Evolutionary conservation across 306 rosid species (phyloP).

Genomic region (Notholithocarpus densiflorus): DNA sequence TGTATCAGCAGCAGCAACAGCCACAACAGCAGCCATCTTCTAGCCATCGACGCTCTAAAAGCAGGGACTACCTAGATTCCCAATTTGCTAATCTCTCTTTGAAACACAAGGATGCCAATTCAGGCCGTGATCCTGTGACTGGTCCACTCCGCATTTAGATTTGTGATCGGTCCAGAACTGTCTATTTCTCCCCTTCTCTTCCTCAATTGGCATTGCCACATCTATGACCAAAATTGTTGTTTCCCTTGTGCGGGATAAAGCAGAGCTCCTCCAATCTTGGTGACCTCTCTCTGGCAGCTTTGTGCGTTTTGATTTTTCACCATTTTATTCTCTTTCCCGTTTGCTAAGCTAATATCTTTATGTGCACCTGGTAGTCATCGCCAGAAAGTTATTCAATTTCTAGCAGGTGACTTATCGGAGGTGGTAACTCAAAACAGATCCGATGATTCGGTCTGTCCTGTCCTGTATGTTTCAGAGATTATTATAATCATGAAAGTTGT

Average conservation of each 20-base stretch:
- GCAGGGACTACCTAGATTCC: constrained; percentile 83
- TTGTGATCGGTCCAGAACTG: constrained; percentile 30
- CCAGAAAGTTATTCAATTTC: constrained; percentile 46
- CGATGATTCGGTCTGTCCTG: constrained; percentile 13
- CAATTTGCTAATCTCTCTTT: constrained; percentile 83
- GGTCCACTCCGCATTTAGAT: constrained; percentile 73
- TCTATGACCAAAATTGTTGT: constrained; percentile 35
- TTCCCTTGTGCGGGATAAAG: constrained; percentile 52
- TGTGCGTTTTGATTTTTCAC: constrained; percentile 36
- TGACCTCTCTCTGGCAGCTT: constrained; percentile 43
- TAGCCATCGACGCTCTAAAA: constrained; percentile 73
- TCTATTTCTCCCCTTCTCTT: constrained; percentile 33
- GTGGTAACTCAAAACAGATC: constrained; percentile 65
- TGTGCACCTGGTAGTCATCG: constrained; percentile 88
- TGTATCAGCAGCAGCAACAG: constrained; percentile 68
- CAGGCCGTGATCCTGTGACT: constrained; percentile 65
- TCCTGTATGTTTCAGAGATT: constrained; percentile 19
- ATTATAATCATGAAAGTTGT: constrained; percentile 31
- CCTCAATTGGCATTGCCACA: constrained; percentile 25
- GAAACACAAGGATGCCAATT: constrained; percentile 73
- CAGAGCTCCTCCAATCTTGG: constrained; percentile 44
- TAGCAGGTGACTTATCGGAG: constrained; percentile 71
- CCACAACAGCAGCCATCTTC: constrained; percentile 62
- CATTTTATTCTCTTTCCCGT: constrained; percentile 38
- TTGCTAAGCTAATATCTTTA: constrained; percentile 41